Evolutionary conservation across 306 rosid genomes (phyloP).

Genomic region (Albizia julibrissin): DNA sequence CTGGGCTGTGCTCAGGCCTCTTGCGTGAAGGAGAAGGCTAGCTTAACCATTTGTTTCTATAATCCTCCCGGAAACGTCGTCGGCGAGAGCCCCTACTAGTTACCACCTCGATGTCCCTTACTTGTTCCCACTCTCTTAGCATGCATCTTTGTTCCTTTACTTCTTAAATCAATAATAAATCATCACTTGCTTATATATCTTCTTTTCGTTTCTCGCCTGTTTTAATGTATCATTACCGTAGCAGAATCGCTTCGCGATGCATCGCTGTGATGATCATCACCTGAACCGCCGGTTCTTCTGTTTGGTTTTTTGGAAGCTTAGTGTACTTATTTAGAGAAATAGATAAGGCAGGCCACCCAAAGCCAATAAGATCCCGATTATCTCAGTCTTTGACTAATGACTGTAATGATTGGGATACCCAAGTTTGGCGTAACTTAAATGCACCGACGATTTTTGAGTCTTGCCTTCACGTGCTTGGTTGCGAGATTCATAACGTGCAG

Average conservation of each 20-base stretch:
- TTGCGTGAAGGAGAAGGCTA: conserved; percentile 55
- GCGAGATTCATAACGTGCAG: background rate
- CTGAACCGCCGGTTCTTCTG: background rate
- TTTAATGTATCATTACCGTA: background rate
- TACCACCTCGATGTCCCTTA: background rate
- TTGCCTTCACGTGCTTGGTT: conserved; percentile 24
- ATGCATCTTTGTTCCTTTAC: background rate
- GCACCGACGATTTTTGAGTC: conserved; percentile 11
- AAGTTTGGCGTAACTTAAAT: background rate
- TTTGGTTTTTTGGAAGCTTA: rapidly evolving
- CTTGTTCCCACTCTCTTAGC: background rate
- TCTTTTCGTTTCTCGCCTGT: background rate
- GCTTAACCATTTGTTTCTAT: conserved; percentile 71
- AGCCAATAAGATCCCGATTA: background rate
- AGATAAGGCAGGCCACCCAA: background rate
- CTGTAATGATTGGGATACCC: background rate
- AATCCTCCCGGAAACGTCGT: conserved; percentile 72
- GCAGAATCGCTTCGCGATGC: background rate
- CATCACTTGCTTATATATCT: background rate
- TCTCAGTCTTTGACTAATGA: background rate
- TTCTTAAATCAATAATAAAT: background rate
- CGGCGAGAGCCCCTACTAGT: conserved; percentile 70
- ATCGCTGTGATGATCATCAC: background rate
- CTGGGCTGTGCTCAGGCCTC: conserved; percentile 69
- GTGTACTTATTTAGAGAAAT: background rate